Evolutionary conservation across 352 stramenopile species (phyloP), one percentile per base, ranked within the genome.

Genomic region (Nothophytophthora sp.): DNA sequence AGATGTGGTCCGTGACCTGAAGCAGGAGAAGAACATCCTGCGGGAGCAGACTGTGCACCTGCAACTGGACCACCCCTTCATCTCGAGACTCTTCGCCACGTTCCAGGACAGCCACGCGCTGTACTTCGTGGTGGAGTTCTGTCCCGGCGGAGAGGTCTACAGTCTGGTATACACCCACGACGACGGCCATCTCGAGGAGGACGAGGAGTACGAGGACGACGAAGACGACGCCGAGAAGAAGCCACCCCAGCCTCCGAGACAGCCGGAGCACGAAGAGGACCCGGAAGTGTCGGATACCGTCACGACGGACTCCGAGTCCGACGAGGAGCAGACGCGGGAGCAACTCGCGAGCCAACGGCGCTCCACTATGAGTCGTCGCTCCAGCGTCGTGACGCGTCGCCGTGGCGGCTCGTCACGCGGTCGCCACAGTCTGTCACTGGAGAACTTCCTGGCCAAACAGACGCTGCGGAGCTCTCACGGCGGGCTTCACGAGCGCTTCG

Each of bases 401-500:
- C n/a, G n/a, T n/a, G n/a, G n/a, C n/a, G n/a, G n/a, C n/a, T n/a
- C n/a, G n/a, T n/a, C n/a, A n/a, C n/a, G n/a, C n/a, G 34, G 43
- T 29, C 47, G 49, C n/a, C 63, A 73, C 38, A 76, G 58, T 30
- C 49, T 69, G n/a, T 68, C 60, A 16, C 36, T 75, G 0, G 70
- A 69, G 38, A 87, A 90, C 45, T 43, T 55, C 16, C n/a, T 63
- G 16, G 56, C 51, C 24, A 84, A 83, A 30, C 50, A 56, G 16
- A 67, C 60, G 25, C 60, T 86, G 11, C 47, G 46, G 0, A 70
- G 56, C 15, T 44, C 48, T 0, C 59, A 75, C n/a, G 74, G 78
- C 11, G 78, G 75, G 15, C 96, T 99, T 22, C 60, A 78, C 10
- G 96, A 98, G 76, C 53, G 64, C 13, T 76, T 91, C 50, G 88